phyloP scores from a whole-genome alignment of 768 basidiomycete species.

The Kwoniella sp. region DNA sequence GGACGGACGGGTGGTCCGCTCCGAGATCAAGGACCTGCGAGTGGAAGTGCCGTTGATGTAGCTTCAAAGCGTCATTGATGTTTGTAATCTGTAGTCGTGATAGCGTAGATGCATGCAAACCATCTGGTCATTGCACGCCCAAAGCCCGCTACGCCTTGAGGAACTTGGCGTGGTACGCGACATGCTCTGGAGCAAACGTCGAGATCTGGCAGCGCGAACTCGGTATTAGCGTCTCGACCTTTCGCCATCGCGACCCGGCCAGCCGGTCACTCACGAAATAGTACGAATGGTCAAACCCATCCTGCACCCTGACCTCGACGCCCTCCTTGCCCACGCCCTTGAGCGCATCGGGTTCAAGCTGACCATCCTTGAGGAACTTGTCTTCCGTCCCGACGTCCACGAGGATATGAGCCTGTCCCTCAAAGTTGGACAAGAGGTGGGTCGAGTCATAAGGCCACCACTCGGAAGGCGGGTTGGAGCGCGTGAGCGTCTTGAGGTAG shows the following conservation, averaged over 20 bases:
- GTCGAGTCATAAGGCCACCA: slow-evolving; percentile 81
- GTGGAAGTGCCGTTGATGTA: slow-evolving; percentile 22
- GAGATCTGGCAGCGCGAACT: slow-evolving; percentile 60
- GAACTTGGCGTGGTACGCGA: slow-evolving; percentile 85
- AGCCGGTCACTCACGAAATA: slow-evolving; percentile 62
- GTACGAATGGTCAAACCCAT: slow-evolving; percentile 72
- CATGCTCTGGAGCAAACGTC: slow-evolving; percentile 81
- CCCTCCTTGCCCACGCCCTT: slow-evolving; percentile 70
- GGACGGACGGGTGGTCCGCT: slow-evolving; percentile 19
- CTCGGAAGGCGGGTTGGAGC: slow-evolving; percentile 62
- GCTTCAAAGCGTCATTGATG: background rate
- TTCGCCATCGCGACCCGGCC: background rate
- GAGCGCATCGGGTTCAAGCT: slow-evolving; percentile 87
- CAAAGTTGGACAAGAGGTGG: slow-evolving; percentile 62
- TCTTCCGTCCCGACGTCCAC: slow-evolving; percentile 71
- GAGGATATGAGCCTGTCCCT: slow-evolving; percentile 64
- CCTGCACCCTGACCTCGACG: slow-evolving; percentile 72
- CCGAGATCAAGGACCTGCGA: slow-evolving; percentile 7
- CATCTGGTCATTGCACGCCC: background rate
- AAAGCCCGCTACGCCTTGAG: slow-evolving; percentile 67
- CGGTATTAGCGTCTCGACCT: background rate
- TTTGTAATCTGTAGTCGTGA: background rate
- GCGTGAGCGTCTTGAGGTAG: slow-evolving; percentile 58
- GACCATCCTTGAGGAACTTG: slow-evolving; percentile 75
- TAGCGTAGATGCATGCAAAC: no score